Percentiles rank a stretch among this genome's conserved stretches.
phyloP scores from a whole-genome alignment of 1,139 yeast species.

The Suhomyces choctaworum region DNA sequence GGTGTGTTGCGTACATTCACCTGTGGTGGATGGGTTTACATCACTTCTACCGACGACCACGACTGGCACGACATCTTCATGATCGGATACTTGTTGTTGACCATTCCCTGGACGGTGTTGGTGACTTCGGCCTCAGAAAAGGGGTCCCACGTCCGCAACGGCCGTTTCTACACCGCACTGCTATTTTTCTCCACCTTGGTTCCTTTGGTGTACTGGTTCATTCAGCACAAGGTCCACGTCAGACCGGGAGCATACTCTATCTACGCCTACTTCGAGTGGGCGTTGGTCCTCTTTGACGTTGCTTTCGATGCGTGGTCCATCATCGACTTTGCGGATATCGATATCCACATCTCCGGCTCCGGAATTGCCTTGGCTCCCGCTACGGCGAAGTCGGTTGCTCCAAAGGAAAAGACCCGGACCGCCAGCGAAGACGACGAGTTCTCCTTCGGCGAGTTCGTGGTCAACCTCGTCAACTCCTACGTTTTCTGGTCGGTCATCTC shows the following conservation, averaged over 20 bases:
- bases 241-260: constrained; percentile 92
- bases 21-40: constrained; percentile 98
- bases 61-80: constrained; percentile 94
- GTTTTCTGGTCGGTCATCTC: constrained; percentile 85
- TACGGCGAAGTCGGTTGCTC: background rate
- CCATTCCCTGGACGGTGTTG: constrained; percentile 86
- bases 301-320: constrained; percentile 81
- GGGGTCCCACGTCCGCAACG: constrained; percentile 47
- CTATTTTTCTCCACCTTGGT: constrained; percentile 69
- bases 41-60: constrained; percentile 95
- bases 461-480: constrained; percentile 58
- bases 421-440: constrained; percentile 23
- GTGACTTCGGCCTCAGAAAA: constrained; percentile 57
- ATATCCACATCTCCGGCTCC: constrained; percentile 35
- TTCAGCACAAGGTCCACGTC: constrained; percentile 87
- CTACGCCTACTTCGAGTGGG: constrained; percentile 95
- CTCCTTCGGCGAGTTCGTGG: constrained; percentile 42
- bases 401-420: constrained; percentile 1
- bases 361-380: constrained; percentile 20
- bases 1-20: constrained; percentile 86
- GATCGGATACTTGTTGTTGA: constrained; percentile 84
- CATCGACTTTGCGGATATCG: constrained; percentile 62
- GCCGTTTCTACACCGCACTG: constrained; percentile 55
- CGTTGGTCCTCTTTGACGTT: constrained; percentile 76
- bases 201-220: constrained; percentile 85